Conservation (phyloP, 306 rosid genomes). For the Luffa acutangula region DNA sequence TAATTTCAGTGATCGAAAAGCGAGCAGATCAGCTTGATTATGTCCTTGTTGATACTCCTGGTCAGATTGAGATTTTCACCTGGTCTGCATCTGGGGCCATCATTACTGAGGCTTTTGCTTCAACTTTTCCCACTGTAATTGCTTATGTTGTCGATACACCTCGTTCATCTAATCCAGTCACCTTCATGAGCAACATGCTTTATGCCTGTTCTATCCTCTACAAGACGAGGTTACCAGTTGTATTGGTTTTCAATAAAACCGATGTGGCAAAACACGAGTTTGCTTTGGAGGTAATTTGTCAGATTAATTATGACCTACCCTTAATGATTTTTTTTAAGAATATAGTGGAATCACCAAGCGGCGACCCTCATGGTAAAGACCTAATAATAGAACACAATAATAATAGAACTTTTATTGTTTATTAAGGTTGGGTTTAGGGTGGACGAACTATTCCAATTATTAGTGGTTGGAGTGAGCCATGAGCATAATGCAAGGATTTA, state of each 20-base stretch:
- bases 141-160: constrained; percentile 83
- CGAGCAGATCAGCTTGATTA: constrained; percentile 90
- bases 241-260: constrained; percentile 76
- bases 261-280: constrained; percentile 79
- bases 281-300: constrained; percentile 67
- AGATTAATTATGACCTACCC: not conserved
- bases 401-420: not conserved
- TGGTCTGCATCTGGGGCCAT: constrained; percentile 98
- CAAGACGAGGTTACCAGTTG: constrained; percentile 81
- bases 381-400: not conserved
- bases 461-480: not conserved
- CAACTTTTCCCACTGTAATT: constrained; percentile 89
- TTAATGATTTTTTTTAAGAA: not conserved
- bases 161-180: constrained; percentile 66
- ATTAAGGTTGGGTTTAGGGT: not conserved
- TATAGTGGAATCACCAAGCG: not conserved
- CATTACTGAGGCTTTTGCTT: constrained; percentile 97
- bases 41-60: constrained; percentile 90
- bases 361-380: not conserved
- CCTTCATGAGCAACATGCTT: constrained; percentile 96
- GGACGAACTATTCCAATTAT: not conserved
- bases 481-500: not conserved
- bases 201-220: constrained; percentile 91
- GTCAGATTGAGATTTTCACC: constrained; percentile 95
- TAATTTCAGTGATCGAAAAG: constrained; percentile 61